These are phyloP conservation scores for Zanthoxylum bungeanum DNA, from an alignment of 345 rosid species.

Conservation along the genomic window DNA sequence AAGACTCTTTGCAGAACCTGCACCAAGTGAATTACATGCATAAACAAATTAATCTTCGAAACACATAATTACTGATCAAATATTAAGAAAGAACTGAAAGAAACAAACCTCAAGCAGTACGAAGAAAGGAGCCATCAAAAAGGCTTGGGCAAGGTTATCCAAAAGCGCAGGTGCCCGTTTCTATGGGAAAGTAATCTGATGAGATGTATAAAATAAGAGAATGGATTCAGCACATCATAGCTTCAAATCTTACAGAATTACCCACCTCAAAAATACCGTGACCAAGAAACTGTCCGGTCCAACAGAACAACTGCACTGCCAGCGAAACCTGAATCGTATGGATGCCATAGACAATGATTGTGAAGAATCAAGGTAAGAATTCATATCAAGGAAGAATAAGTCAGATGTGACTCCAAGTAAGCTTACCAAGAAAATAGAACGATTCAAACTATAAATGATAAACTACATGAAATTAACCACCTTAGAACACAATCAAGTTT, in stretches of 20 bases:
- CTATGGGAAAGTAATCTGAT: constrained; percentile 28
- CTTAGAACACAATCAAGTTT: too few species aligned
- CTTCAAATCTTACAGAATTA: neutral
- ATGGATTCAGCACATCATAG: neutral
- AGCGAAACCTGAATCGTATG: constrained; percentile 52
- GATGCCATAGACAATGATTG: neutral
- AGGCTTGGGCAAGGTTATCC: constrained; percentile 77
- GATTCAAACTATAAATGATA: too few species aligned
- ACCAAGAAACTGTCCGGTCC: constrained; percentile 81
- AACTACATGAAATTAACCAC: neutral
- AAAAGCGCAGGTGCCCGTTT: constrained; percentile 88
- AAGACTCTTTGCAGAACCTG: constrained; percentile 71
- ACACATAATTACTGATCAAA: neutral
- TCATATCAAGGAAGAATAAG: neutral
- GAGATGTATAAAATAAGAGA: neutral
- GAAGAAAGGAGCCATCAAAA: constrained; percentile 90
- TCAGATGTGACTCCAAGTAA: too few species aligned
- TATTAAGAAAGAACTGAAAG: neutral
- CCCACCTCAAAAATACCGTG: constrained; percentile 88
- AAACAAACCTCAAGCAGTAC: constrained; percentile 75
- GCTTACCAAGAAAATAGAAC: too few species aligned
- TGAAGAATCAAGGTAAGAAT: neutral
- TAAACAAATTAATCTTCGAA: neutral
- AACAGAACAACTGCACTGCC: constrained; percentile 65
- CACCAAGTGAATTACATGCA: neutral